Evolutionary conservation across 495 filamentous ascomycete species (phyloP).

Genomic region (Tuber magnatum): DNA sequence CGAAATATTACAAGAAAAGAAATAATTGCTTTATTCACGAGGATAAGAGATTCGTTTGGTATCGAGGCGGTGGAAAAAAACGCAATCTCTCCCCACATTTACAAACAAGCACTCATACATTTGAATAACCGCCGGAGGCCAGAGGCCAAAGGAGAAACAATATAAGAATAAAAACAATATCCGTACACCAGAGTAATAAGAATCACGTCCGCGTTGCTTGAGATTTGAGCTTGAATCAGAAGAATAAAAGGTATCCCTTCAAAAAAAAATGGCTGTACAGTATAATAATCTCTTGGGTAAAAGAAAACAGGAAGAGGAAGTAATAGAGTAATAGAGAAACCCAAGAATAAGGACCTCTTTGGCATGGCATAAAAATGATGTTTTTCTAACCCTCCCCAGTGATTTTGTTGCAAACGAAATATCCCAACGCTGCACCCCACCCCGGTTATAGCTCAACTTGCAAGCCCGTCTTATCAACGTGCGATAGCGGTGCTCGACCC

Average conservation of each 20-base stretch:
- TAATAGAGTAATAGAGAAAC: neutral
- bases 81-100: neutral
- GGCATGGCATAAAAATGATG: neutral
- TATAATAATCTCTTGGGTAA: neutral
- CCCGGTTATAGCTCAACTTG: neutral
- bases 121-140: neutral
- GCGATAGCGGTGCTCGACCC: no score
- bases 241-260: neutral
- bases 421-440: neutral
- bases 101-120: neutral
- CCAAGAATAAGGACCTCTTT: neutral
- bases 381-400: neutral
- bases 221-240: neutral
- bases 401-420: neutral
- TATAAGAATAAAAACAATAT: neutral
- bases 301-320: neutral
- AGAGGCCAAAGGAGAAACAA: neutral
- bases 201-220: neutral
- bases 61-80: neutral
- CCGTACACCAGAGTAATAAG: neutral
- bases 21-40: neutral
- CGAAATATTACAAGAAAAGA: neutral
- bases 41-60: neutral
- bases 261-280: neutral
- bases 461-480: no score